A percentile compares a stretch with the other conserved stretches of the same genome.
These are phyloP conservation scores for Tricholoma bakamatsutake DNA, from an alignment of 768 basidiomycete genomes.

Conservation along the genomic window DNA sequence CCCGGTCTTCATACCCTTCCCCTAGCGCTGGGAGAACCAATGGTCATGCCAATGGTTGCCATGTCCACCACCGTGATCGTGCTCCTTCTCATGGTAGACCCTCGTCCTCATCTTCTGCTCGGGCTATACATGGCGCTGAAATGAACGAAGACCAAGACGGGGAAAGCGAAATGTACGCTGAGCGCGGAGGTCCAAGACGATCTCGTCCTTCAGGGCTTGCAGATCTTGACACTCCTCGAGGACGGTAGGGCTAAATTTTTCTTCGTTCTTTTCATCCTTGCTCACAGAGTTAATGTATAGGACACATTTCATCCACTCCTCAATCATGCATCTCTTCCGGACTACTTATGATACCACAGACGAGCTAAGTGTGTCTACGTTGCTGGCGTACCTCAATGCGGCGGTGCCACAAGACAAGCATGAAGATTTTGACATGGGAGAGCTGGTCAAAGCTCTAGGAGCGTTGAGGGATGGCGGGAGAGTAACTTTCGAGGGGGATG, in stretches of 20 bases:
- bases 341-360: slow-evolving; percentile 64
- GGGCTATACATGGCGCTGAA: slow-evolving; percentile 4
- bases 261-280: neutral
- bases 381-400: slow-evolving; percentile 69
- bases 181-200: slow-evolving; percentile 17
- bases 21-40: neutral
- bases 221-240: slow-evolving; percentile 53
- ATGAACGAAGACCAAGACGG: slow-evolving; percentile 2
- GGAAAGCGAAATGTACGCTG: slow-evolving; percentile 23
- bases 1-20: neutral
- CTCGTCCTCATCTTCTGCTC: neutral
- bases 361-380: slow-evolving; percentile 62
- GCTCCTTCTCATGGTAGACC: neutral
- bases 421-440: slow-evolving; percentile 75
- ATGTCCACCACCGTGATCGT: slow-evolving; percentile 1
- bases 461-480: slow-evolving; percentile 40
- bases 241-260: slow-evolving; percentile 43
- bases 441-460: slow-evolving; percentile 51
- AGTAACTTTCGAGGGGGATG: slow-evolving; percentile 48
- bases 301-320: slow-evolving; percentile 52
- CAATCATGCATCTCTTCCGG: slow-evolving; percentile 58
- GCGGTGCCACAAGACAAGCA: slow-evolving; percentile 75
- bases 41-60: neutral
- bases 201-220: slow-evolving; percentile 38
- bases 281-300: slow-evolving; percentile 31